A percentile compares a stretch with the other conserved stretches of the same genome.
Conservation (phyloP, 179 eudicot genomes). For the Silene coronaria region DNA sequence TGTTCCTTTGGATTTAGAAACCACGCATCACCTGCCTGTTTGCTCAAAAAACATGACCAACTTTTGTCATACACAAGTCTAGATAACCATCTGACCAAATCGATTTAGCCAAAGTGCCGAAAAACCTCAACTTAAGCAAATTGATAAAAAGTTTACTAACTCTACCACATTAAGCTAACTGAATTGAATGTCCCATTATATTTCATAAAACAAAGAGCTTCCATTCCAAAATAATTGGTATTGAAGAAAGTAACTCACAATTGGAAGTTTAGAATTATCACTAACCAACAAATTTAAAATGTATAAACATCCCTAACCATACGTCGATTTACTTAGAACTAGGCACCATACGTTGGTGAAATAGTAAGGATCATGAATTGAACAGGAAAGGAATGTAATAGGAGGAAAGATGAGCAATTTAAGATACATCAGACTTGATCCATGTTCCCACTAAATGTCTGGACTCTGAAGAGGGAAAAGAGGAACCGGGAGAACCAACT, state of each 20-base stretch:
- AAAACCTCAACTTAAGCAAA: background rate
- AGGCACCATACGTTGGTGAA: too few relatives aligned
- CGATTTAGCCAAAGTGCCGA: background rate
- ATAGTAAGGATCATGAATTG: too few relatives aligned
- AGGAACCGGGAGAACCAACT: too few relatives aligned
- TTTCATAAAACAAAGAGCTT: background rate
- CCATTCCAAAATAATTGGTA: background rate
- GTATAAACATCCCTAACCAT: too few relatives aligned
- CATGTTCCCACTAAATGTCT: too few relatives aligned
- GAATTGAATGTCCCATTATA: background rate
- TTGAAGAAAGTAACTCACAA: background rate
- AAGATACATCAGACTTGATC: too few relatives aligned
- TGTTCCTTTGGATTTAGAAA: constrained; percentile 65
- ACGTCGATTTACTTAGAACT: too few relatives aligned
- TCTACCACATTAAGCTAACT: background rate
- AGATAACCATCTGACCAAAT: background rate
- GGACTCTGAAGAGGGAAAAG: too few relatives aligned
- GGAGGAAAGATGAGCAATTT: too few relatives aligned
- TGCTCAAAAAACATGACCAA: background rate
- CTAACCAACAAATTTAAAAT: background rate
- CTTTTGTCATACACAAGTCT: background rate
- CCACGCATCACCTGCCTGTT: constrained; percentile 93
- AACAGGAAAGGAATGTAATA: too few relatives aligned
- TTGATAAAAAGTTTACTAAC: background rate
- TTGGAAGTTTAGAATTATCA: background rate